phyloP scores from a whole-genome alignment of 1,139 yeast species.

The Yamadazyma trypodendri region DNA sequence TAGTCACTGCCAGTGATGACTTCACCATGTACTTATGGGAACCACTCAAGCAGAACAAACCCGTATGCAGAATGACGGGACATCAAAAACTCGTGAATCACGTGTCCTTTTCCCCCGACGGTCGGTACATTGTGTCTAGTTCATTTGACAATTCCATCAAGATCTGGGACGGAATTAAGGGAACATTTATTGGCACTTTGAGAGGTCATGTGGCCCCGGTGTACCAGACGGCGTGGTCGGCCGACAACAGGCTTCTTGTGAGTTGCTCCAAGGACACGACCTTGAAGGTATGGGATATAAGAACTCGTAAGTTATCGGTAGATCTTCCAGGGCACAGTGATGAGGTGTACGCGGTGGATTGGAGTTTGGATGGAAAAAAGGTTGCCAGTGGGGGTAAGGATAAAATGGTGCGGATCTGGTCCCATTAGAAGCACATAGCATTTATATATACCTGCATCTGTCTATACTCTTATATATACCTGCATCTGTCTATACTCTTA shows the following conservation, averaged over 20 bases:
- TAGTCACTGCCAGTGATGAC: constrained; percentile 95
- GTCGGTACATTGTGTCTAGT: constrained; percentile 84
- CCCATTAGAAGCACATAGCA: constrained; percentile 57
- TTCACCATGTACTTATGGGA: constrained; percentile 98
- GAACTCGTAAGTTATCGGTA: constrained; percentile 76
- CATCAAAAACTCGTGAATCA: constrained; percentile 96
- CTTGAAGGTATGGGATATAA: constrained; percentile 93
- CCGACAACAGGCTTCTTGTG: constrained; percentile 87
- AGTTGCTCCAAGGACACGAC: constrained; percentile 97
- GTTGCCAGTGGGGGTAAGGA: constrained; percentile 98
- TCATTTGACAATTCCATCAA: constrained; percentile 94
- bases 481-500: too few relatives aligned
- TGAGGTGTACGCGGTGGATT: constrained; percentile 95
- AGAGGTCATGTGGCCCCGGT: constrained; percentile 98
- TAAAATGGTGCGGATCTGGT: constrained; percentile 90
- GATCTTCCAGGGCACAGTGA: constrained; percentile 96
- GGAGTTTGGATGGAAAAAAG: constrained; percentile 93
- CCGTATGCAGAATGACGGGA: constrained; percentile 91
- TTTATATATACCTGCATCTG: too few relatives aligned
- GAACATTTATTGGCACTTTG: constrained; percentile 84
- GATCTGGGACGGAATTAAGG: constrained; percentile 94
- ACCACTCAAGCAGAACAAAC: constrained; percentile 76
- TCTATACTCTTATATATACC: too few relatives aligned
- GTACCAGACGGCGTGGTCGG: constrained; percentile 98
- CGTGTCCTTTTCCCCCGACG: constrained; percentile 95